Percentiles rank a stretch among this genome's conserved stretches.
phyloP scores from a whole-genome alignment of 1,284 basidiomycete genomes.

The Moniliella sp. region DNA sequence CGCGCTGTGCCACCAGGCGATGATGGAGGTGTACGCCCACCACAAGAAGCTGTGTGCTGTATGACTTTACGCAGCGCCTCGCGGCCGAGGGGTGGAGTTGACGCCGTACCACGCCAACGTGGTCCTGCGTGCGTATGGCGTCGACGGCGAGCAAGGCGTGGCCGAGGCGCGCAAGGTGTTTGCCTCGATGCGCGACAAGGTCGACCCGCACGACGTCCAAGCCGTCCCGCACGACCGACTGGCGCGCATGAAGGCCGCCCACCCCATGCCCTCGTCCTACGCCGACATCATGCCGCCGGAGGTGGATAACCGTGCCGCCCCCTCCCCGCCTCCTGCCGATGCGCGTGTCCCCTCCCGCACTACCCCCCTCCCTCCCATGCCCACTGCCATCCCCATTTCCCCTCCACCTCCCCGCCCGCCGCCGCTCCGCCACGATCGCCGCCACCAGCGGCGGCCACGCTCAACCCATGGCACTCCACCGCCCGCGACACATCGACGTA shows the following conservation, averaged over 20 bases:
- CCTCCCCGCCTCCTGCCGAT: too few species aligned
- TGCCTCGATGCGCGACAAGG: slow-evolving; percentile 63
- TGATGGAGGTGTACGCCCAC: slow-evolving; percentile 66
- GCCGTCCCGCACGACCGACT: slow-evolving; percentile 33
- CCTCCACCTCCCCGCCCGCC: too few species aligned
- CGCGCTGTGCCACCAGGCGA: slow-evolving; percentile 68
- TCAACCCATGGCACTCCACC: neutral
- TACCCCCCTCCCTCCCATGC: neutral
- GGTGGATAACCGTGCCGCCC: too few species aligned
- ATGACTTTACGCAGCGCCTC: too few species aligned
- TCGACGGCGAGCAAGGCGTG: slow-evolving; percentile 50
- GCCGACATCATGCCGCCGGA: neutral
- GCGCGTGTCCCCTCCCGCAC: too few species aligned
- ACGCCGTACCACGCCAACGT: slow-evolving; percentile 90
- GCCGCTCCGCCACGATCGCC: too few species aligned
- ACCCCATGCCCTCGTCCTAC: neutral
- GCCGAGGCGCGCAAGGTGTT: slow-evolving; percentile 42
- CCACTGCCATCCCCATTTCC: too few species aligned
- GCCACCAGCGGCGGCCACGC: too few species aligned
- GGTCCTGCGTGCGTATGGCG: slow-evolving; percentile 49
- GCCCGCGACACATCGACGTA: slow-evolving; percentile 37
- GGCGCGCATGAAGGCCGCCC: too few species aligned
- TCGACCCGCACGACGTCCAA: slow-evolving; percentile 66
- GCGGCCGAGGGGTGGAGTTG: slow-evolving; percentile 62
- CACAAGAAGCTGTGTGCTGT: slow-evolving; percentile 48